Evolutionary conservation across 306 rosid species (phyloP).

Genomic region (Castanospermum australe): DNA sequence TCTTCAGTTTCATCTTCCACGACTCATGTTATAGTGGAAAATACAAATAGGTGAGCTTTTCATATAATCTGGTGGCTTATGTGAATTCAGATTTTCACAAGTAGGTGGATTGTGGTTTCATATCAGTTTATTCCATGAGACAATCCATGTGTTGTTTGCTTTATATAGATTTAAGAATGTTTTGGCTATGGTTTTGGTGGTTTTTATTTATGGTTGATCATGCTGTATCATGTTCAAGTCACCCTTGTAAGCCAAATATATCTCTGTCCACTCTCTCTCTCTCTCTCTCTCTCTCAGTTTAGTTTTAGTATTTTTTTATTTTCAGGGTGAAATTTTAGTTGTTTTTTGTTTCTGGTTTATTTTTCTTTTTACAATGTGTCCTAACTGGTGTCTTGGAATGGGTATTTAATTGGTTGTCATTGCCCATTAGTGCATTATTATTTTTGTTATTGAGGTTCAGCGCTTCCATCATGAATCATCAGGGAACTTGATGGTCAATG

Average conservation of each 20-base stretch:
- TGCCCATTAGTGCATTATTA: neutral
- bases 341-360: neutral
- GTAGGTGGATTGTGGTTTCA: neutral
- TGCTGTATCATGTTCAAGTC: neutral
- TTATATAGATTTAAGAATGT: constrained; percentile 5
- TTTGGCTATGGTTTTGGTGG: neutral
- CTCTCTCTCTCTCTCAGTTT: neutral
- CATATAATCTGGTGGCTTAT: constrained; percentile 16
- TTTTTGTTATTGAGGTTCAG: neutral
- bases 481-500: neutral
- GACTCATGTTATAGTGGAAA: constrained; percentile 27
- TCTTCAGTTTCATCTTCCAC: constrained; percentile 34
- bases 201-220: neutral
- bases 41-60: constrained; percentile 40
- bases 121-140: constrained; percentile 3
- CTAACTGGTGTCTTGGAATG: neutral
- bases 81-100: constrained; percentile 15
- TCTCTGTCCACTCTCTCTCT: neutral
- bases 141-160: neutral
- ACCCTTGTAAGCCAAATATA: neutral
- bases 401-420: neutral
- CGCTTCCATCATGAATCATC: neutral
- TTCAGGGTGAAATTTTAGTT: too few species aligned
- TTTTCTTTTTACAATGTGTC: neutral
- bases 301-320: neutral